Conservation (phyloP, 2,329 filamentous ascomycete species). For the Mycosphaerella arachidis region DNA sequence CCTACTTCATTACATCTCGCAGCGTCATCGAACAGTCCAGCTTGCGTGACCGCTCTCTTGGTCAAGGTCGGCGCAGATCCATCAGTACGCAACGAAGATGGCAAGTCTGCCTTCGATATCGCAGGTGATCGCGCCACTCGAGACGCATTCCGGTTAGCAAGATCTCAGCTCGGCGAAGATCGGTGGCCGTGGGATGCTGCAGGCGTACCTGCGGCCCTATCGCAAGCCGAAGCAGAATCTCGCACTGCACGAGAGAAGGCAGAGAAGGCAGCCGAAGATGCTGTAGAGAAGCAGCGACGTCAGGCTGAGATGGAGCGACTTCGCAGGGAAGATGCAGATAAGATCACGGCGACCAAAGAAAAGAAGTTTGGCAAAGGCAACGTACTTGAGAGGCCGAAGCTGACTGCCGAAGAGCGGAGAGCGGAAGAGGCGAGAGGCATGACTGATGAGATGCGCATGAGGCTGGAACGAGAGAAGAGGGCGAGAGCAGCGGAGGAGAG, state of each 20-base stretch:
- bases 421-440: constrained; percentile 81
- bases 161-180: constrained; percentile 71
- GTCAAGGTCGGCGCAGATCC: constrained; percentile 72
- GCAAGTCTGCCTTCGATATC: constrained; percentile 82
- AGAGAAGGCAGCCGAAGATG: constrained; percentile 64
- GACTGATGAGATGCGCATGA: constrained; percentile 80
- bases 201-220: constrained; percentile 66
- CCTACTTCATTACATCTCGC: constrained; percentile 82
- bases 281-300: constrained; percentile 56
- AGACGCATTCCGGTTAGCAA: constrained; percentile 86
- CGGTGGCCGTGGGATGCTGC: constrained; percentile 75
- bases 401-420: constrained; percentile 73
- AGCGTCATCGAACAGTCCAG: constrained; percentile 71
- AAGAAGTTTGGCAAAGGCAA: constrained; percentile 49
- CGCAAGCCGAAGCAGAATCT: constrained; percentile 64
- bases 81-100: constrained; percentile 63
- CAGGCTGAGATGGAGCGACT: constrained; percentile 71
- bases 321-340: constrained; percentile 59
- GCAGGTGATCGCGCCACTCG: constrained; percentile 79
- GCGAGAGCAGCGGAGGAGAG: constrained; percentile 90
- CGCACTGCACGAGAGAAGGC: constrained; percentile 66
- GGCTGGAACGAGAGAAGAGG: constrained; percentile 79
- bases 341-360: constrained; percentile 46
- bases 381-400: constrained; percentile 52
- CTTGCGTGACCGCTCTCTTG: constrained; percentile 73